A percentile compares a stretch with the other conserved stretches of the same genome.
Conservation (phyloP, 164 flowering plant genomes). For the Chimonanthus salicifolius region DNA sequence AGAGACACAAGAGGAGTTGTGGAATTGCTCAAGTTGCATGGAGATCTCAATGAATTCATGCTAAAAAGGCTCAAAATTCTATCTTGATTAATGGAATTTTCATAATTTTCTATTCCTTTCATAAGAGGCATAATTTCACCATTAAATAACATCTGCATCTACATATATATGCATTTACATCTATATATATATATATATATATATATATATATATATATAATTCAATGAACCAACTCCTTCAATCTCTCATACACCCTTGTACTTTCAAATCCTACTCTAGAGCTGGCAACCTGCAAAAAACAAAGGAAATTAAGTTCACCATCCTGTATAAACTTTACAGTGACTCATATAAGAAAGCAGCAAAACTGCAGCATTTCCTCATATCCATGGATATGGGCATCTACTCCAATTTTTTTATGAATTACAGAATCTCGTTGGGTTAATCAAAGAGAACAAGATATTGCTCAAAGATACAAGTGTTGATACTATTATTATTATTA, state of each 20-base stretch:
- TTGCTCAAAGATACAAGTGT: too few relatives aligned
- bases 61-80: background rate
- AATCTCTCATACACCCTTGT: conserved; percentile 37
- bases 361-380: background rate
- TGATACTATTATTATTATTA: background rate
- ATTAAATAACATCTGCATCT: background rate
- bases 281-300: conserved; percentile 30
- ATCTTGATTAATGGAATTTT: too few relatives aligned
- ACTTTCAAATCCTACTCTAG: conserved; percentile 52
- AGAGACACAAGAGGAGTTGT: too few relatives aligned
- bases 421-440: too few relatives aligned
- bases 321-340: background rate
- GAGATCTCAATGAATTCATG: background rate
- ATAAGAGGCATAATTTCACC: too few relatives aligned
- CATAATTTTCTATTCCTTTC: too few relatives aligned
- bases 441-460: too few relatives aligned
- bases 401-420: too few relatives aligned
- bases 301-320: background rate
- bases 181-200: too few relatives aligned
- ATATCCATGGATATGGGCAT: too few relatives aligned
- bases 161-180: too few relatives aligned
- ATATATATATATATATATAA: too few relatives aligned
- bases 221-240: conserved; percentile 25
- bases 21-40: background rate
- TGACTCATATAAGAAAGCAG: background rate